Conservation (phyloP, 257 asterid species). For the Solanum dulcamara region DNA sequence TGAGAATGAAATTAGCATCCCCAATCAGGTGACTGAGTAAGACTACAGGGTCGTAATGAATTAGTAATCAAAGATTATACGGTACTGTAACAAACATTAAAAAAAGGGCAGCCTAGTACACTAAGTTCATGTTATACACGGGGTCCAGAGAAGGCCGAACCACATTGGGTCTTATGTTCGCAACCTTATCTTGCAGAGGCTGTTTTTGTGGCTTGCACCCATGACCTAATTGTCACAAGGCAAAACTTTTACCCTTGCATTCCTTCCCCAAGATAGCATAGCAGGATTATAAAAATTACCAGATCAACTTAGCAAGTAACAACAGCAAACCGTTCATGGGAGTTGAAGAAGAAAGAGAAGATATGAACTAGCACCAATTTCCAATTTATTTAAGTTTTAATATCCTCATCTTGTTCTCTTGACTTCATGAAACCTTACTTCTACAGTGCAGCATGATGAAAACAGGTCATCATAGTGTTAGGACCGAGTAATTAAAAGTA, state of each 20-base stretch:
- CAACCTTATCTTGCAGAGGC: not conserved
- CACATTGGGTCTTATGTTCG: not conserved
- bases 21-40: not conserved
- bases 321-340: not conserved
- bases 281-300: not conserved
- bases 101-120: not conserved
- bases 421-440: not conserved
- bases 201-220: not conserved
- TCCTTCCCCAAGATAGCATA: not conserved
- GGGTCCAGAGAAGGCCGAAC: not conserved
- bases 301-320: not conserved
- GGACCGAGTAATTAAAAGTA: not conserved
- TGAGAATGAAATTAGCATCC: constrained; percentile 16
- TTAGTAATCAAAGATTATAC: not conserved
- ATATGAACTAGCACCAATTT: not conserved
- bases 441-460: not conserved
- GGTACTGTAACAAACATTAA: not conserved
- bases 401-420: not conserved
- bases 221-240: not conserved
- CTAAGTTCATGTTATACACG: not conserved
- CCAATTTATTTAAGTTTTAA: not conserved
- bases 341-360: not conserved
- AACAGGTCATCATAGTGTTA: not conserved
- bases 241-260: not conserved
- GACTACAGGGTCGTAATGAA: not conserved